These are phyloP conservation scores for Carex littledalei DNA, from an alignment of 176 grass and related monocot genomes.

Conservation along the genomic window DNA sequence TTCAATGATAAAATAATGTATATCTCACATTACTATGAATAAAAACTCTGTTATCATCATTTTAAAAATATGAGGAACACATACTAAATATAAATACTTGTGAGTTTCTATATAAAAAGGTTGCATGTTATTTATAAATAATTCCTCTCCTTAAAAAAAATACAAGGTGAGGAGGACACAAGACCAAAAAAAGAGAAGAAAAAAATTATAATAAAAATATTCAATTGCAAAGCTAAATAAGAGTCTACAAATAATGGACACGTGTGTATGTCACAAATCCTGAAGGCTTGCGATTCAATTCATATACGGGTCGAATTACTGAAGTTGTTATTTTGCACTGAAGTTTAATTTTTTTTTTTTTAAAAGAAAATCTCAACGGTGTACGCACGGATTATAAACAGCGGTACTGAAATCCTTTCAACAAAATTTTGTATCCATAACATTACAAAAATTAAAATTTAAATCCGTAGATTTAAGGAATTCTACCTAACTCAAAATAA, in stretches of 20 bases:
- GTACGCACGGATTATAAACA: too few relatives aligned
- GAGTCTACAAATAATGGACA: not conserved
- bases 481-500: too few relatives aligned
- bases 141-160: not conserved
- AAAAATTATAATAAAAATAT: not conserved
- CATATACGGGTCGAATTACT: too few relatives aligned
- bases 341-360: not conserved
- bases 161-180: not conserved
- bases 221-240: not conserved
- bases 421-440: too few relatives aligned
- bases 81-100: too few relatives aligned
- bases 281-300: too few relatives aligned
- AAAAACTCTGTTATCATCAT: not conserved
- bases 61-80: too few relatives aligned
- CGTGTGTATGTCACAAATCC: too few relatives aligned
- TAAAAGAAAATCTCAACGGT: too few relatives aligned
- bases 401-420: not conserved
- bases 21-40: not conserved
- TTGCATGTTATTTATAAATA: not conserved
- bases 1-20: not conserved
- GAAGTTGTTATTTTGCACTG: not conserved
- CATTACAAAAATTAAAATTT: too few relatives aligned
- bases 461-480: too few relatives aligned
- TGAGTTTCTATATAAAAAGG: not conserved
- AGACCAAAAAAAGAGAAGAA: not conserved